Percentiles rank a stretch among this genome's conserved stretches.
Conservation (phyloP, 192 early-diverging fungal genomes). For the Entomortierella parvispora region DNA sequence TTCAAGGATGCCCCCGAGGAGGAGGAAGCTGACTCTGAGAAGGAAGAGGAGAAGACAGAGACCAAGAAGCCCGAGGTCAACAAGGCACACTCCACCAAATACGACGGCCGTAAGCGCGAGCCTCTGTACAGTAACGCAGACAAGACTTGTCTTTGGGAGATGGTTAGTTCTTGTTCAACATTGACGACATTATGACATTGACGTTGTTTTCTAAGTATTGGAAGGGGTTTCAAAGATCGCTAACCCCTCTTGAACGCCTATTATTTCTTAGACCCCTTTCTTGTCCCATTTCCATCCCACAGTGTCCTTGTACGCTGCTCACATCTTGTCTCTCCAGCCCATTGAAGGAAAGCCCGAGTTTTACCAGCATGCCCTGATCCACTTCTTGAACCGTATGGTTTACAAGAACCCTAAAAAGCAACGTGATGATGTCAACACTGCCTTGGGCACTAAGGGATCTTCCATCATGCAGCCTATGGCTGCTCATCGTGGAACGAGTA, state of each 20-base stretch:
- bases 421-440: constrained; percentile 49
- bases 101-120: constrained; percentile 89
- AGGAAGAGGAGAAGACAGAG: constrained; percentile 60
- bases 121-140: constrained; percentile 88
- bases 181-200: background rate
- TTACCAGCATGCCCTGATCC: constrained; percentile 88
- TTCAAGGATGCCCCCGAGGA: constrained; percentile 73
- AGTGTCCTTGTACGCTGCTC: constrained; percentile 81
- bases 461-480: constrained; percentile 76
- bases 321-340: constrained; percentile 73
- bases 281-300: constrained; percentile 92
- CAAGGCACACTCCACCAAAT: constrained; percentile 46
- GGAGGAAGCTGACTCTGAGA: constrained; percentile 65
- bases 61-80: constrained; percentile 33
- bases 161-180: constrained; percentile 59
- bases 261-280: constrained; percentile 70
- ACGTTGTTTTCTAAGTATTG: background rate
- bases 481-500: constrained; percentile 59
- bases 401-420: constrained; percentile 92
- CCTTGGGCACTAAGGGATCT: constrained; percentile 66
- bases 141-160: constrained; percentile 90
- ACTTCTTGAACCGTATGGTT: constrained; percentile 96
- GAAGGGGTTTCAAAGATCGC: no score
- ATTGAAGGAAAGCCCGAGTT: constrained; percentile 81
- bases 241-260: no score